Percentiles rank a stretch among this genome's conserved stretches.
Conservation (phyloP, 164 flowering plant species). For the Aristolochia contorta region DNA sequence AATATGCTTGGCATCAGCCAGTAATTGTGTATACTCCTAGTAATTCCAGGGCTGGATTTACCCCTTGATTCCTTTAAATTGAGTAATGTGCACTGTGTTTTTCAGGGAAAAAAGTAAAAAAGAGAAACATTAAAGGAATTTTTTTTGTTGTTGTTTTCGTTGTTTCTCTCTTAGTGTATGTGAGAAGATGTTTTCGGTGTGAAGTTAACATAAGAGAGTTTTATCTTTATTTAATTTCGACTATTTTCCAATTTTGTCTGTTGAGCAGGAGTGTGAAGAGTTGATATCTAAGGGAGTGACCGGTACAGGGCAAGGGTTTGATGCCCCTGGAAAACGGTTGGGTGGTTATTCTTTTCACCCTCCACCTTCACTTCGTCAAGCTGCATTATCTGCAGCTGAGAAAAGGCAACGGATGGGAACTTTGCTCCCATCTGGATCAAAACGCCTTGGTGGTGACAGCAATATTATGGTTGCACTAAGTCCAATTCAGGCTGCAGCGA, state of each 20-base stretch:
- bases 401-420: slow-evolving; percentile 51
- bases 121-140: no score
- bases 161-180: not conserved
- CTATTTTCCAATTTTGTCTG: slow-evolving; percentile 2
- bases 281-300: slow-evolving; percentile 66
- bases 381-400: slow-evolving; percentile 73
- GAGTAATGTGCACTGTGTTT: no score
- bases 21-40: no score
- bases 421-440: slow-evolving; percentile 76
- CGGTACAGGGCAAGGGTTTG: slow-evolving; percentile 82
- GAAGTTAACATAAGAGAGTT: not conserved
- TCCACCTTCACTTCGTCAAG: slow-evolving; percentile 56
- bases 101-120: no score
- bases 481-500: slow-evolving; percentile 97
- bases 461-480: slow-evolving; percentile 71
- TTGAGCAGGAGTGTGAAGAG: slow-evolving; percentile 82
- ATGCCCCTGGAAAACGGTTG: slow-evolving; percentile 73
- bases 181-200: not conserved
- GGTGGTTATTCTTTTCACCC: slow-evolving; percentile 76
- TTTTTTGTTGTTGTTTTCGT: no score
- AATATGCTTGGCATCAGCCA: no score
- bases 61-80: no score
- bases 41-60: no score
- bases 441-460: slow-evolving; percentile 84
- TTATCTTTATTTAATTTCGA: not conserved